Evolutionary conservation across 129 eudicot species (phyloP), one percentile per base, ranked within the genome.

Genomic region (Flaveria sonorensis): DNA sequence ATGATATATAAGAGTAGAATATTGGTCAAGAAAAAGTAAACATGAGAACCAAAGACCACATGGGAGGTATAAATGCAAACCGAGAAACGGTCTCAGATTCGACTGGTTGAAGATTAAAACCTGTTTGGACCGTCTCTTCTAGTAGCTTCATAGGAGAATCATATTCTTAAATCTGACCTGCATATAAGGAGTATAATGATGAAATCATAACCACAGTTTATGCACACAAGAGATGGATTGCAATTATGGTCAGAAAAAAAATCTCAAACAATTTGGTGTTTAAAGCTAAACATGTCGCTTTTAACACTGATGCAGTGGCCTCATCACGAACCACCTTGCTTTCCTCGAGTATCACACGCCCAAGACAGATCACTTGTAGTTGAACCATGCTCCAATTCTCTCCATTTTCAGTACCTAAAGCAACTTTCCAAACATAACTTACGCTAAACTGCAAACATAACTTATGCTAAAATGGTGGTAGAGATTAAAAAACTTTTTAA

Each of bases 321-420:
- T 75, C 79, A 62, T 75, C 79, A 75, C 62, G 79, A 75, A 75
- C 79, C 62, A 62, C 11, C 63, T 62, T 75, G 60, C 20, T 75
- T 30, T 75, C 46, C 51, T 75, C 62, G 9, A 75, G 63, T 50
- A 75, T 62, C 23, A 75, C 79, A 28, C 72, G 63, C 18, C 79
- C 79, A 4, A 75, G 62, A 75, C 63, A 75, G 23, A 75, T 56
- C 50, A 75, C 20, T 46, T 75, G 79, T 3, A 4, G 40, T 6
- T 36, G 40, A 36, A 36, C 40, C 7, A 36, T 32, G 39, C 39
- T 32, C 39, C 39, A 32, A 32, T 4, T 75, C 19, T 75, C 79
- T 26, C 79, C 79, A n/a, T 75, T 75, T 46, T 62, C 79, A 3
- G 79, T 47, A 32, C 0, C 39, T 32, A 32, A 0, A 32, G 39